Percentiles rank a stretch among this genome's conserved stretches.
These are phyloP conservation scores for Rhipidocladum racemiflorum DNA, from an alignment of 176 grass and related monocot genomes.

Conservation along the genomic window DNA sequence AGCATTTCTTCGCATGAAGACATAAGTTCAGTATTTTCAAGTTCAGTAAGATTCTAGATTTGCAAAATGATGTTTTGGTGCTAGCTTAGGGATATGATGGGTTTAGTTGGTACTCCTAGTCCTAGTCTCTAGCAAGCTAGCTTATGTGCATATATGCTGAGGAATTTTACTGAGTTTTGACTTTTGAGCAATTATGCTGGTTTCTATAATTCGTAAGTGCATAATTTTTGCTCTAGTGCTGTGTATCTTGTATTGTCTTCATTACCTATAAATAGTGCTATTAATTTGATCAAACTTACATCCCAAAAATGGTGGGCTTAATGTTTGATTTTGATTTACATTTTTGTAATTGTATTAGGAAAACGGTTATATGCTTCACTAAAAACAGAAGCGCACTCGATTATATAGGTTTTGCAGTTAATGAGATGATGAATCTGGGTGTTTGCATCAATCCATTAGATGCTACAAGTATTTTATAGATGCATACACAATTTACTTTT, in stretches of 20 bases:
- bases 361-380: background rate
- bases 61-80: background rate
- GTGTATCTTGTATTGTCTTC: background rate
- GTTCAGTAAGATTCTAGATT: constrained; percentile 20
- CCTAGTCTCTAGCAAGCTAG: background rate
- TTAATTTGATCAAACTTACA: background rate
- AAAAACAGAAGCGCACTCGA: background rate
- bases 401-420: background rate
- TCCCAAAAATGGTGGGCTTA: background rate
- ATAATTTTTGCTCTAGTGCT: background rate
- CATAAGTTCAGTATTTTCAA: background rate
- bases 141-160: background rate
- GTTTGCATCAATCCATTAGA: background rate
- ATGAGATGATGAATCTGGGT: background rate
- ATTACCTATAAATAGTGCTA: background rate
- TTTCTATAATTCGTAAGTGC: background rate
- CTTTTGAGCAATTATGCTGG: background rate
- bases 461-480: background rate
- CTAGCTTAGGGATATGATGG: background rate
- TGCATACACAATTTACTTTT: background rate
- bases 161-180: background rate
- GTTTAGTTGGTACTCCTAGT: background rate
- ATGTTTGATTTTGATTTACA: background rate
- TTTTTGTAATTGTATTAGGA: background rate
- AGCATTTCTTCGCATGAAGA: background rate